Conservation (phyloP, 2,329 filamentous ascomycete species). For the Exophiala mesophila region DNA sequence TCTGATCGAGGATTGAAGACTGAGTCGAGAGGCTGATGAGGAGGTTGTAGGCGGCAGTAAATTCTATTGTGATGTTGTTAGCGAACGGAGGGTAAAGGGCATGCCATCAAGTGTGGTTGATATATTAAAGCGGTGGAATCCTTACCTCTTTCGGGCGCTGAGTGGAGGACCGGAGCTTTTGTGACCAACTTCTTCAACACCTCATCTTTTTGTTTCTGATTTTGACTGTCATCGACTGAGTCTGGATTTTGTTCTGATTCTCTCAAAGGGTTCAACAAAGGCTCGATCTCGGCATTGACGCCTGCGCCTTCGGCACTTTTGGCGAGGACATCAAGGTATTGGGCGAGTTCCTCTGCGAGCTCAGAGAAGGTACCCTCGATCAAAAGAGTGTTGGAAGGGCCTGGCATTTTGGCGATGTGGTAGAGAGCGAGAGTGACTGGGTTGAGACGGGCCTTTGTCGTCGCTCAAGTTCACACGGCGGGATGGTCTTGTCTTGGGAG, state of each 20-base stretch:
- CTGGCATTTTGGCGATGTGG: constrained; percentile 50
- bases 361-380: constrained; percentile 93
- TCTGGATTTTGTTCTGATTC: constrained; percentile 52
- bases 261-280: constrained; percentile 56
- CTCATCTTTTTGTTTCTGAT: constrained; percentile 64
- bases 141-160: constrained; percentile 77
- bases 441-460: neutral
- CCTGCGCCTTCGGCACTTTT: constrained; percentile 54
- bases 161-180: constrained; percentile 70
- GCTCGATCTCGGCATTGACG: constrained; percentile 60
- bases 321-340: constrained; percentile 81
- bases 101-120: too few relatives aligned
- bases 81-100: too few relatives aligned
- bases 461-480: constrained; percentile 1
- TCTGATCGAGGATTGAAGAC: constrained; percentile 76
- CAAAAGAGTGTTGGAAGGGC: constrained; percentile 58
- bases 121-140: too few relatives aligned
- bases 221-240: constrained; percentile 31
- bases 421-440: too few relatives aligned
- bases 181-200: constrained; percentile 84
- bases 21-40: constrained; percentile 89
- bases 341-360: constrained; percentile 87
- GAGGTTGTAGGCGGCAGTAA: constrained; percentile 93
- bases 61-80: constrained; percentile 63
- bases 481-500: constrained; percentile 5